Conservation (phyloP, 1,284 basidiomycete species). For the Cutaneotrichosporon sp. region DNA sequence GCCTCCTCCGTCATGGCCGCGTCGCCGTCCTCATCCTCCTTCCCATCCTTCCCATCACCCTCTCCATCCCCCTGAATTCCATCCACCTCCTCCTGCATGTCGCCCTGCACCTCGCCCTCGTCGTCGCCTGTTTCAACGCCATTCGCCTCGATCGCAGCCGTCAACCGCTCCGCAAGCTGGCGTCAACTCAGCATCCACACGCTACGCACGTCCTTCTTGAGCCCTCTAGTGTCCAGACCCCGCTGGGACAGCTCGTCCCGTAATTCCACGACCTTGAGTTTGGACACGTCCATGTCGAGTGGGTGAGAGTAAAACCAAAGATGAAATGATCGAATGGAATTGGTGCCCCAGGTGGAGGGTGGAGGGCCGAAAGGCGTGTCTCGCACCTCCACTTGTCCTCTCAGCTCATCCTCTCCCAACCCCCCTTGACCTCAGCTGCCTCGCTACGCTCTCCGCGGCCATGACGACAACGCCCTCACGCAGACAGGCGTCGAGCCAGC, state of each 20-base stretch:
- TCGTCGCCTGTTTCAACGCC: no score
- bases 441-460: not conserved
- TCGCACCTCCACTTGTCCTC: not conserved
- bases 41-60: not conserved
- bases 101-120: not conserved
- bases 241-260: slow-evolving; percentile 49
- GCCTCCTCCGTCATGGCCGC: not conserved
- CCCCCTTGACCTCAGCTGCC: not conserved
- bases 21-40: not conserved
- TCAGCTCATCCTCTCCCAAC: not conserved
- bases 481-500: not conserved
- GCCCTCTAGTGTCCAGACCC: slow-evolving; percentile 41
- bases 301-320: not conserved
- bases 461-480: not conserved
- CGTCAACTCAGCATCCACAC: not conserved
- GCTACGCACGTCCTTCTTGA: slow-evolving; percentile 50
- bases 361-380: no score
- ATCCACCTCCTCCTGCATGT: not conserved
- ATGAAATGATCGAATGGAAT: not conserved
- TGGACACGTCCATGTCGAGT: slow-evolving; percentile 14
- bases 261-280: slow-evolving; percentile 49
- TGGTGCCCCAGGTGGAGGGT: slow-evolving; percentile 5
- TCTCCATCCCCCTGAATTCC: not conserved
- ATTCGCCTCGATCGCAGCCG: slow-evolving; percentile 21
- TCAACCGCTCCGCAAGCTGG: slow-evolving; percentile 45